These are phyloP conservation scores for Ophiocordyceps polyrhachis-furcata DNA, from an alignment of 2,329 filamentous ascomycete genomes.

Conservation along the genomic window DNA sequence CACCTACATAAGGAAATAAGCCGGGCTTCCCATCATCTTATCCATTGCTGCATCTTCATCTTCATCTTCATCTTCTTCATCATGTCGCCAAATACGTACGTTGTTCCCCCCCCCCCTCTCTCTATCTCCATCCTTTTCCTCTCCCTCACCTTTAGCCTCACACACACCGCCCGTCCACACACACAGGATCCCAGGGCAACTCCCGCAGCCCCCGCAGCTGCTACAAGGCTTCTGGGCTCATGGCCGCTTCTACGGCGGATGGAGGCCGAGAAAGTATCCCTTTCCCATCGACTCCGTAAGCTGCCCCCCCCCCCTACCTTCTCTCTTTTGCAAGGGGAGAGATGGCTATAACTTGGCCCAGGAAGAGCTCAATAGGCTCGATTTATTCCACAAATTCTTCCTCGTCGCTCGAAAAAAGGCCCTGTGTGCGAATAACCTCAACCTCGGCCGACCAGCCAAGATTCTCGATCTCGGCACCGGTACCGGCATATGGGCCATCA, in stretches of 20 bases:
- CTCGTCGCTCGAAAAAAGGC: conserved; percentile 37
- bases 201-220: not conserved
- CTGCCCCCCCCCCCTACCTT: conserved; percentile 3
- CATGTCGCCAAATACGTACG: conserved; percentile 2
- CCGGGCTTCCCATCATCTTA: not conserved
- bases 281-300: conserved; percentile 59
- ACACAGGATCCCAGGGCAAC: not conserved
- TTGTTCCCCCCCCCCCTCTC: not conserved
- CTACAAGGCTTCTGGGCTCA: conserved; percentile 33
- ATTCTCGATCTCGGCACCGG: conserved; percentile 62
- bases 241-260: conserved; percentile 51
- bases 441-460: conserved; percentile 9
- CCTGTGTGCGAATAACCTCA: conserved; percentile 7
- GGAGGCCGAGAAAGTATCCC: conserved; percentile 49
- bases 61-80: too few relatives aligned
- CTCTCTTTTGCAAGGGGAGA: not conserved
- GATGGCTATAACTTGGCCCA: too few relatives aligned
- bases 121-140: not conserved
- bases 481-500: conserved; percentile 81
- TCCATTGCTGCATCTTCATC: too few relatives aligned
- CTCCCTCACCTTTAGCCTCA: not conserved
- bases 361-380: conserved; percentile 58
- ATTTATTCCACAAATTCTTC: conserved; percentile 68
- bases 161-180: not conserved
- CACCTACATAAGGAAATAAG: too few relatives aligned